Percentiles rank a stretch among this genome's conserved stretches.
These are phyloP conservation scores for Lentinula raphanica DNA, from an alignment of 768 basidiomycete genomes.

Conservation along the genomic window DNA sequence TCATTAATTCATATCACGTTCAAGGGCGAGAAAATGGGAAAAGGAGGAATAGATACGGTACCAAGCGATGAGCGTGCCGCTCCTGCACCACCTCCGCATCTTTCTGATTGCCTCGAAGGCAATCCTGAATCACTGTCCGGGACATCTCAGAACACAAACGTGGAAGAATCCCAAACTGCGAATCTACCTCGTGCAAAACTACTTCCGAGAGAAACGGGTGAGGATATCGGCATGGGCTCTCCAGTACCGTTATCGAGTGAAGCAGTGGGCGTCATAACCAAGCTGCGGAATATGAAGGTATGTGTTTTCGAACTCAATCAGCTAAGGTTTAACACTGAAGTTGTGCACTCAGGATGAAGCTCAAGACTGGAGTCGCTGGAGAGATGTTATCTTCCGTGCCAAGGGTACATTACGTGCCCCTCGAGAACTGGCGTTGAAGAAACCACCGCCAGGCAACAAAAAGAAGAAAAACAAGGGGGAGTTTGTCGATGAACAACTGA, in stretches of 20 bases:
- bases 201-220: constrained; percentile 79
- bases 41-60: constrained; percentile 73
- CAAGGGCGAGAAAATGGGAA: constrained; percentile 69
- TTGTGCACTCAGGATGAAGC: constrained; percentile 58
- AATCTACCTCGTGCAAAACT: constrained; percentile 29
- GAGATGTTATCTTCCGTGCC: constrained; percentile 77
- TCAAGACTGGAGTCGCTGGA: constrained; percentile 87
- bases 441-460: constrained; percentile 56
- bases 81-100: constrained; percentile 51
- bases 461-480: constrained; percentile 51
- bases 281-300: constrained; percentile 80
- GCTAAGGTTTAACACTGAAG: background rate
- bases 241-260: constrained; percentile 74
- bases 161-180: background rate
- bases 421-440: constrained; percentile 35
- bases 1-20: background rate
- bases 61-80: constrained; percentile 64
- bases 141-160: background rate
- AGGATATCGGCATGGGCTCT: constrained; percentile 85
- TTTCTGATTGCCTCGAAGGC: constrained; percentile 29
- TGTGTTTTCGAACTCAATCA: constrained; percentile 10
- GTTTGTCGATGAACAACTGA: constrained; percentile 24
- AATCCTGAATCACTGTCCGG: constrained; percentile 43
- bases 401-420: constrained; percentile 53
- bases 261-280: constrained; percentile 73